Evolutionary conservation across 768 basidiomycete genomes (phyloP).

Genomic region (Clavulina sp.): DNA sequence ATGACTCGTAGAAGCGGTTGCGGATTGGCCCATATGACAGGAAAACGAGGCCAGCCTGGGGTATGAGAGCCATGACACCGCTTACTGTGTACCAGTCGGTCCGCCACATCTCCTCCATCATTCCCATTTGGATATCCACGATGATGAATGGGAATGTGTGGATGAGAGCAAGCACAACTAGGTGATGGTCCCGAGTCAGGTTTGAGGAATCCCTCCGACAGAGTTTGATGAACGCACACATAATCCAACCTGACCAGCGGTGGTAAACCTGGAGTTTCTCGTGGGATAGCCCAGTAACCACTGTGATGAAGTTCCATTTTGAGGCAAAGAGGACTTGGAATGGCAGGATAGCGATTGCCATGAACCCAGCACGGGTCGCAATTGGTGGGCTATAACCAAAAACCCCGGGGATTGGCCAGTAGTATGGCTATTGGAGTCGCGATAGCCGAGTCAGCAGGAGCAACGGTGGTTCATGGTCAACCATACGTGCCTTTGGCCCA

Average conservation of each 20-base stretch:
- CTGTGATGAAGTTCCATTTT: constrained; percentile 15
- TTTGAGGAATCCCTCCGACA: not conserved
- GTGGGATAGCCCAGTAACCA: constrained; percentile 17
- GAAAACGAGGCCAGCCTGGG: constrained; percentile 14
- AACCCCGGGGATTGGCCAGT: constrained; percentile 14
- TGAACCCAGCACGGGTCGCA: constrained; percentile 12
- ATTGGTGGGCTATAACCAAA: constrained; percentile 13
- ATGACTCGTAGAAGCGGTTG: constrained; percentile 20
- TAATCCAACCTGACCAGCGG: constrained; percentile 20
- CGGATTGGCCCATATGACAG: constrained; percentile 20
- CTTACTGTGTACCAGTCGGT: constrained; percentile 18
- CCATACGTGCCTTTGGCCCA: constrained; percentile 6
- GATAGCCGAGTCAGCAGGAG: not conserved
- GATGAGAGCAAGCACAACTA: constrained; percentile 20
- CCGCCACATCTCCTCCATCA: constrained; percentile 14
- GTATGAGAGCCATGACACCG: constrained; percentile 20
- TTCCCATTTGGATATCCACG: constrained; percentile 14
- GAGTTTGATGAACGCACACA: constrained; percentile 16
- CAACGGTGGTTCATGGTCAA: not conserved
- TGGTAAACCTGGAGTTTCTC: constrained; percentile 23
- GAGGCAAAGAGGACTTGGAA: constrained; percentile 11
- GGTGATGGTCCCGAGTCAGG: too few species aligned
- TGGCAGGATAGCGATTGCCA: constrained; percentile 4
- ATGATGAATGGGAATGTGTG: constrained; percentile 23
- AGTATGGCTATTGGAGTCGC: constrained; percentile 10